A percentile compares a stretch with the other conserved stretches of the same genome.
Evolutionary conservation across 176 grass and related monocot genomes (phyloP).

Genomic region (Oryza rufipogon): DNA sequence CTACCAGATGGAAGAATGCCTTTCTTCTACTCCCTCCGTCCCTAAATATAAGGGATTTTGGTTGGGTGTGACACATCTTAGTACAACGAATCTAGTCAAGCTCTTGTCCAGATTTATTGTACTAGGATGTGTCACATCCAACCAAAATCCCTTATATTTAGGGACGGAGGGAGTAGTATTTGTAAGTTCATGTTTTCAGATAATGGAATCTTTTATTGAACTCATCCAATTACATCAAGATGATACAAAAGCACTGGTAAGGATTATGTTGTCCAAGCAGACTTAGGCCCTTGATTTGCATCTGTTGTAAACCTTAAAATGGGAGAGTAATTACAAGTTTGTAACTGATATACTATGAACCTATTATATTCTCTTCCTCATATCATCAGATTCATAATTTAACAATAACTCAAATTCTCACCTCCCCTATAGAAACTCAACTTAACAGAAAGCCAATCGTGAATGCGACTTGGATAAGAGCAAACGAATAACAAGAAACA

Average conservation of each 20-base stretch:
- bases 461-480: not conserved
- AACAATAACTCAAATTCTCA: not conserved
- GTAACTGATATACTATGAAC: not conserved
- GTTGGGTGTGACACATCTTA: no score
- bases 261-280: not conserved
- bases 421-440: not conserved
- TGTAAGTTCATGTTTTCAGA: no score
- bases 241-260: not conserved
- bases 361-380: not conserved
- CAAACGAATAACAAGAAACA: not conserved
- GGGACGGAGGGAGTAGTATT: no score
- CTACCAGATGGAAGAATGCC: constrained; percentile 14
- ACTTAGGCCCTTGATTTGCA: not conserved
- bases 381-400: not conserved
- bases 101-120: no score
- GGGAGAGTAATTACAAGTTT: not conserved
- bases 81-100: no score
- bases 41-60: no score
- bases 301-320: not conserved
- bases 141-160: no score
- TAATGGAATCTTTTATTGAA: no score
- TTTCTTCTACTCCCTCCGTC: no score
- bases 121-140: no score
- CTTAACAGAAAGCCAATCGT: not conserved
- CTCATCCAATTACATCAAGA: no score